A percentile compares a stretch with the other conserved stretches of the same genome.
Conservation (phyloP, 2,329 filamentous ascomycete genomes). For the Cryphonectria nitschkei region DNA sequence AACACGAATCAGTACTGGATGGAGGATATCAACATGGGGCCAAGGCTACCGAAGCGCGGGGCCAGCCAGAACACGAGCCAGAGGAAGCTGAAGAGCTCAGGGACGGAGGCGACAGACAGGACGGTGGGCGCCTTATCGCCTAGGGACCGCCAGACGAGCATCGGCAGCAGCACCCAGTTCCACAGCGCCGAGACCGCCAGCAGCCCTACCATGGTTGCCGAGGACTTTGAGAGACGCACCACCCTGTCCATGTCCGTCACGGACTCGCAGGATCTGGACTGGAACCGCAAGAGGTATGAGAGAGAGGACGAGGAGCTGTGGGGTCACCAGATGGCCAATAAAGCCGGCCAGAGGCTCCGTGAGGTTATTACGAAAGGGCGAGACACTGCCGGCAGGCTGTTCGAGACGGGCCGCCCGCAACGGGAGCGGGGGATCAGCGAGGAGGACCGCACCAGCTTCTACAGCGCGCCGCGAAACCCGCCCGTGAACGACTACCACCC, state of each 20-base stretch:
- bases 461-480: constrained; percentile 64
- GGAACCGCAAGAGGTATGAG: constrained; percentile 81
- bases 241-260: constrained; percentile 44
- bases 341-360: constrained; percentile 59
- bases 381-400: constrained; percentile 56
- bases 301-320: constrained; percentile 87
- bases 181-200: constrained; percentile 43
- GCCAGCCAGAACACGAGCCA: constrained; percentile 60
- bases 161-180: constrained; percentile 37
- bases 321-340: constrained; percentile 60
- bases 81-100: constrained; percentile 61
- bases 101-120: constrained; percentile 48
- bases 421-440: constrained; percentile 57
- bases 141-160: constrained; percentile 32
- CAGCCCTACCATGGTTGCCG: constrained; percentile 50
- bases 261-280: constrained; percentile 51
- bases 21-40: constrained; percentile 84
- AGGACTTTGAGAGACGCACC: constrained; percentile 47
- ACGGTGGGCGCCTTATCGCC: constrained; percentile 45
- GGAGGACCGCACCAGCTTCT: constrained; percentile 60
- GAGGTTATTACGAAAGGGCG: constrained; percentile 63
- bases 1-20: constrained; percentile 88
- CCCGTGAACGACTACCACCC: constrained; percentile 87
- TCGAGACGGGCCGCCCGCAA: constrained; percentile 54
- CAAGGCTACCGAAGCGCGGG: constrained; percentile 69